Conservation (phyloP, 768 basidiomycete species). For the Calocybe cyanea region DNA sequence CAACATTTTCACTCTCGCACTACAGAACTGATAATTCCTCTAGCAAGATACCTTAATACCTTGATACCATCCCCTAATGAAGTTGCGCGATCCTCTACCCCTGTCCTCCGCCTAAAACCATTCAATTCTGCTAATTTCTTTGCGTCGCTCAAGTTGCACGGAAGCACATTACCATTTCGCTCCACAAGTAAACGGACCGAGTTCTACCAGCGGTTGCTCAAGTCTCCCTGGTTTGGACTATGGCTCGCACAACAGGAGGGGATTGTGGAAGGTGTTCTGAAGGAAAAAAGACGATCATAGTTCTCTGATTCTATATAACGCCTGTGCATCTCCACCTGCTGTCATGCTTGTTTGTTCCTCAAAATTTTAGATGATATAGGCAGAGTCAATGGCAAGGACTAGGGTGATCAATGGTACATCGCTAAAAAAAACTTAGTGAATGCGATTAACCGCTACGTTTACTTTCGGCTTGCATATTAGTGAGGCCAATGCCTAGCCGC, state of each 20-base stretch:
- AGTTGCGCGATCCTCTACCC: slow-evolving; percentile 30
- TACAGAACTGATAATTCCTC: slow-evolving; percentile 79
- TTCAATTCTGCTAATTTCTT: slow-evolving; percentile 72
- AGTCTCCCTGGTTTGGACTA: slow-evolving; percentile 71
- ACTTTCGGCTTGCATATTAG: too few relatives aligned
- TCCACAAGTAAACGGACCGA: slow-evolving; percentile 59
- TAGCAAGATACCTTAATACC: slow-evolving; percentile 88
- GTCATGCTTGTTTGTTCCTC: too few relatives aligned
- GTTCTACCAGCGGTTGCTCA: slow-evolving; percentile 77
- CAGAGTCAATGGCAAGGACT: slow-evolving; percentile 16
- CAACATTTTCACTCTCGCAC: slow-evolving; percentile 85
- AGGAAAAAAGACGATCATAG: slow-evolving; percentile 17
- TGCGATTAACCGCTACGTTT: too few relatives aligned
- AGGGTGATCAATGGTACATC: too few relatives aligned
- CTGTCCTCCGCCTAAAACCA: slow-evolving; percentile 52
- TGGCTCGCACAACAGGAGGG: slow-evolving; percentile 80
- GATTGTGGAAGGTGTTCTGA: slow-evolving; percentile 58
- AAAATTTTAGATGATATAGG: neutral
- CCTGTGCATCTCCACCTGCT: too few relatives aligned
- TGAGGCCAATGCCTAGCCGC: too few relatives aligned
- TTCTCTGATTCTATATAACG: neutral
- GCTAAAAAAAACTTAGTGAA: too few relatives aligned
- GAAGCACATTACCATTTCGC: slow-evolving; percentile 72
- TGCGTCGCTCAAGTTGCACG: slow-evolving; percentile 65
- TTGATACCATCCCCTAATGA: slow-evolving; percentile 73